Evolutionary conservation across 2,329 filamentous ascomycete species (phyloP).

Genomic region (Chaetothyriales sp.): DNA sequence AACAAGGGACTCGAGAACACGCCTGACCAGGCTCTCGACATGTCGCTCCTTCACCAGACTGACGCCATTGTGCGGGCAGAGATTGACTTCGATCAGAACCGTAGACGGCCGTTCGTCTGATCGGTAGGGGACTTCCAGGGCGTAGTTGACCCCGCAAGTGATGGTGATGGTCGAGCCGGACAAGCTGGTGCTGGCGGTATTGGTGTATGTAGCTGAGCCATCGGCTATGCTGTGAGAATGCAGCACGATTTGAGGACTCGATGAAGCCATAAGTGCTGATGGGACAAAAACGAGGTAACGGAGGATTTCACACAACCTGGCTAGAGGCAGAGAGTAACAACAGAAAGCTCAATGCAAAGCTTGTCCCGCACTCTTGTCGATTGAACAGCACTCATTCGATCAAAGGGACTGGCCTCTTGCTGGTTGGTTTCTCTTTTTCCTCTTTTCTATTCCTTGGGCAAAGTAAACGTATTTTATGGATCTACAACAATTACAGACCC

Average conservation of each 20-base stretch:
- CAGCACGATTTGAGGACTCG: constrained; percentile 8
- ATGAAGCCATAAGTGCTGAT: neutral
- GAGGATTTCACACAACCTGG: neutral
- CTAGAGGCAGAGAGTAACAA: neutral
- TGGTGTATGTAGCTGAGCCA: constrained; percentile 15
- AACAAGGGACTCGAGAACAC: constrained; percentile 25
- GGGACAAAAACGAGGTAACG: neutral
- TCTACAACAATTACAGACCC: too few relatives aligned
- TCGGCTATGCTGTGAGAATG: constrained; percentile 12
- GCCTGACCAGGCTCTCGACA: constrained; percentile 46
- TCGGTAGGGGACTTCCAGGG: constrained; percentile 66
- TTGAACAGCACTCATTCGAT: neutral
- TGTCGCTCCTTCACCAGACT: constrained; percentile 73
- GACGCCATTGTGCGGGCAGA: constrained; percentile 71
- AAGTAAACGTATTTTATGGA: neutral
- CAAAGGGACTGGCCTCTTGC: neutral
- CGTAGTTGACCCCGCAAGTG: constrained; percentile 77
- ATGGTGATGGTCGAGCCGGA: constrained; percentile 61
- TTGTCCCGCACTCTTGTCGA: neutral
- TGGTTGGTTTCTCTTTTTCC: neutral
- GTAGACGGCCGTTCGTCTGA: constrained; percentile 86
- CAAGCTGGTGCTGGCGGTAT: neutral
- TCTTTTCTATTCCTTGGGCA: neutral
- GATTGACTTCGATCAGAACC: constrained; percentile 74
- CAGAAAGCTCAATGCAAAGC: neutral